A percentile compares a stretch with the other conserved stretches of the same genome.
Conservation (phyloP, 495 filamentous ascomycete genomes). For the Neurospora pannonica region DNA sequence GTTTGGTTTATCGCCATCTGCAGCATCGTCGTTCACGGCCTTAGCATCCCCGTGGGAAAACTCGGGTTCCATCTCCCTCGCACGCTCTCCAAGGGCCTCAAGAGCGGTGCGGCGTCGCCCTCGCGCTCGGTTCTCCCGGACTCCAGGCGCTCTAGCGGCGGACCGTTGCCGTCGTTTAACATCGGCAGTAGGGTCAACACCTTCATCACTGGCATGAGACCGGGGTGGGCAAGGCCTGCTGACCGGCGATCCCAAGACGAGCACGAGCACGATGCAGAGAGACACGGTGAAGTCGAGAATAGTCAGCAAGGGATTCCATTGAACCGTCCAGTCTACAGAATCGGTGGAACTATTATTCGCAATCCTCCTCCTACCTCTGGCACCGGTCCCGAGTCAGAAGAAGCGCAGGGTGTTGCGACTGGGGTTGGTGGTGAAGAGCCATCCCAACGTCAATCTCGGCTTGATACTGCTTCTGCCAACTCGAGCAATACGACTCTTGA, state of each 20-base stretch:
- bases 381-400: no score
- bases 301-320: slow-evolving; percentile 8
- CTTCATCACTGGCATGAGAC: slow-evolving; percentile 21
- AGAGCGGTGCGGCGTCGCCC: slow-evolving; percentile 2
- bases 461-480: neutral
- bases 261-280: neutral
- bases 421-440: neutral
- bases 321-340: slow-evolving; percentile 37
- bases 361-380: neutral
- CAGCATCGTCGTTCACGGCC: slow-evolving; percentile 82
- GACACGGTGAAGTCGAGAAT: neutral
- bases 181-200: slow-evolving; percentile 17
- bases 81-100: slow-evolving; percentile 52
- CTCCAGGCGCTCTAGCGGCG: slow-evolving; percentile 2
- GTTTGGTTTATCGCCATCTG: slow-evolving; percentile 83
- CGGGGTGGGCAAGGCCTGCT: neutral
- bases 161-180: slow-evolving; percentile 8
- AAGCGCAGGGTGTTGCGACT: neutral
- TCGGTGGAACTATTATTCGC: slow-evolving; percentile 30
- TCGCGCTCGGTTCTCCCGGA: slow-evolving; percentile 3
- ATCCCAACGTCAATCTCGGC: neutral
- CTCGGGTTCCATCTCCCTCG: slow-evolving; percentile 69
- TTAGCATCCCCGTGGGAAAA: slow-evolving; percentile 78
- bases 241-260: neutral
- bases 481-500: neutral